Evolutionary conservation across 352 stramenopile genomes (phyloP).

Genomic region (Globisporangium ultimum): DNA sequence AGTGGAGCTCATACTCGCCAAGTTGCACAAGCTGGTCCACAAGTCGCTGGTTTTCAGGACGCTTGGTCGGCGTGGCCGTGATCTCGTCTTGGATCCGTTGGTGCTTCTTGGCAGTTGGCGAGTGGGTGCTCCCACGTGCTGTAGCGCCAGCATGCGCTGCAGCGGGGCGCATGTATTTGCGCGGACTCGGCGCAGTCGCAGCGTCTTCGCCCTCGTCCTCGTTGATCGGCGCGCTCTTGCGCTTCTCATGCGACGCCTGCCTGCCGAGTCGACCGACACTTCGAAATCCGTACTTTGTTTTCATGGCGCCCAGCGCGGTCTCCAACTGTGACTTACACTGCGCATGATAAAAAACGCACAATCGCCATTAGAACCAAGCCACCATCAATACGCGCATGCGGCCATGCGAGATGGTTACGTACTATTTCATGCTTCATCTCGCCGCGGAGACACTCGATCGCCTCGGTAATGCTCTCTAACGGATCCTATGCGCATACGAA

Average conservation of each 20-base stretch:
- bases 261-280: neutral
- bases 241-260: conserved; percentile 11
- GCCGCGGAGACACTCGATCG: conserved; percentile 29
- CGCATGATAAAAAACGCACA: neutral
- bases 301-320: conserved; percentile 37
- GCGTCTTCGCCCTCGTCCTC: no score
- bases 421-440: conserved; percentile 43
- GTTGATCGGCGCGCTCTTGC: conserved; percentile 3
- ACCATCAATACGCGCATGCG: neutral
- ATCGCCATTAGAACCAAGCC: neutral
- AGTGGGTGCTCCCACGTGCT: conserved; percentile 8
- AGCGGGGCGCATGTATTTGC: conserved; percentile 2
- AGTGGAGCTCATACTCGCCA: conserved; percentile 50
- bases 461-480: conserved; percentile 37
- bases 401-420: neutral
- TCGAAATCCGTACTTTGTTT: conserved; percentile 20
- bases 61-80: conserved; percentile 24
- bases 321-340: conserved; percentile 33
- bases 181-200: no score
- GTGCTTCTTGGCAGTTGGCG: conserved; percentile 29
- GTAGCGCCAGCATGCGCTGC: no score
- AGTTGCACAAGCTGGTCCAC: conserved; percentile 58
- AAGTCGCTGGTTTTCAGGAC: conserved; percentile 51
- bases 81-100: conserved; percentile 40
- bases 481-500: conserved; percentile 23